Base-by-base conservation (phyloP, 768 basidiomycete species). In the Agaricus blazei region DNA sequence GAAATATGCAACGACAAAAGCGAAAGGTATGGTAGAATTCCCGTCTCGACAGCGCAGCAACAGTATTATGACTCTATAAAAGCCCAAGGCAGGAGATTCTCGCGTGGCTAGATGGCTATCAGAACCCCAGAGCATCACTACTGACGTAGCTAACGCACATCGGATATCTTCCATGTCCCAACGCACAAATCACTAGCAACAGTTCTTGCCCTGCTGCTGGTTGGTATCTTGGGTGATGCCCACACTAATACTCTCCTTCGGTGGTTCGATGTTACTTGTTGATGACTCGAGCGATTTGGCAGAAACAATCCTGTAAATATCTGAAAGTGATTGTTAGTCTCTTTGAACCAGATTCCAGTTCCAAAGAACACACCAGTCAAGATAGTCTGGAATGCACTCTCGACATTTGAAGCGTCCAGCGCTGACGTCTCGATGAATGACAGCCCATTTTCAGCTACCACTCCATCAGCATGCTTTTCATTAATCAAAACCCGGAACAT, bases 401-500 rank as follows among this genome's bases (percentile, higher is more conserved):
- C 96, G 72, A 99, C 95, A 75, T 98, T 97, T 49, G 93, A 95
- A 64, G 96, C 93, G 84, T 99, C 97, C 82, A 98, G 86, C 75
- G 96, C 96, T 66, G 96, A 99, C 58, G 96, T 99, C 79, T 99
- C 96, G 62, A 99, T 96, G 80, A 96, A 96, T 53, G 88, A 91
- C 63, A 98, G 72, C 23, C 85, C 86, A 65, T 95, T 93, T 75
- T 96, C 93, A 63, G 89, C 93, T 93, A 64, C 24, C 50, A 19
- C 37, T 23, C 8, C 9, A 26, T 52, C 48, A 65, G 57, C 38
- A 46, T 29, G 34, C 44, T 26, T 5, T 28, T 50, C 47, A 45
- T 7, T 51, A 12, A n/a, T 41, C 14, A 41, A 8, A 23, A 48
- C 27, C 23, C 28, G 24, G 43, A 8, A 80, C 84, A 67, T 70